Evolutionary conservation across 768 basidiomycete genomes (phyloP).

Genomic region (Dentipellis sp.): DNA sequence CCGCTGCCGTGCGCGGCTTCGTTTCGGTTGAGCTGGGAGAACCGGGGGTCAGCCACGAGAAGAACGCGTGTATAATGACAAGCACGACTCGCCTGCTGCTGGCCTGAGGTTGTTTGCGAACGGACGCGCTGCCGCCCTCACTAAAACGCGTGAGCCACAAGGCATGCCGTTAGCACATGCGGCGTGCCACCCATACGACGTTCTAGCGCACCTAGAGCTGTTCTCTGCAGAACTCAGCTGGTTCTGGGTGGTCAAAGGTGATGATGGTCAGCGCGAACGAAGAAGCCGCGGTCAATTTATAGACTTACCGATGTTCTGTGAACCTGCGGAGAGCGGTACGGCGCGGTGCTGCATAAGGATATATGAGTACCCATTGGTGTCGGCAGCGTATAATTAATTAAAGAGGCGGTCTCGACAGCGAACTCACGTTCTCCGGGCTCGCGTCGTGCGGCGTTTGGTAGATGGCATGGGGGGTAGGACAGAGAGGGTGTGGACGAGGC

Average conservation of each 20-base stretch:
- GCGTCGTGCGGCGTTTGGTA: neutral
- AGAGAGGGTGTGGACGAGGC: neutral
- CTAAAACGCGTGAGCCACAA: conserved; percentile 1
- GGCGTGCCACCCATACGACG: neutral
- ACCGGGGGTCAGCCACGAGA: neutral
- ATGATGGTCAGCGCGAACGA: neutral
- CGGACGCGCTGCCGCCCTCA: neutral
- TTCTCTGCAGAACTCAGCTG: neutral
- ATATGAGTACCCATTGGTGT: neutral
- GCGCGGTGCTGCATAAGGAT: neutral
- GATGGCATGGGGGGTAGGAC: neutral
- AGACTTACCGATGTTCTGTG: neutral
- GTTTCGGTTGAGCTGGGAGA: conserved; percentile 8
- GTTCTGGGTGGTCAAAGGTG: neutral
- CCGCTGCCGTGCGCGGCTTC: conserved; percentile 13
- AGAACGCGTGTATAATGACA: neutral
- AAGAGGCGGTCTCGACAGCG: neutral
- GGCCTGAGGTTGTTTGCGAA: neutral
- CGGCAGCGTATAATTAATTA: neutral
- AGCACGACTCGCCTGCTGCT: neutral
- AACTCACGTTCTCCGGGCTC: neutral
- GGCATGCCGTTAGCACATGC: neutral
- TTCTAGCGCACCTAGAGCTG: neutral
- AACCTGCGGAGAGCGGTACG: neutral
- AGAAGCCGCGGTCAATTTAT: neutral